phyloP scores from a whole-genome alignment of 2,329 filamentous ascomycete species.

The Fusarium humuli region DNA sequence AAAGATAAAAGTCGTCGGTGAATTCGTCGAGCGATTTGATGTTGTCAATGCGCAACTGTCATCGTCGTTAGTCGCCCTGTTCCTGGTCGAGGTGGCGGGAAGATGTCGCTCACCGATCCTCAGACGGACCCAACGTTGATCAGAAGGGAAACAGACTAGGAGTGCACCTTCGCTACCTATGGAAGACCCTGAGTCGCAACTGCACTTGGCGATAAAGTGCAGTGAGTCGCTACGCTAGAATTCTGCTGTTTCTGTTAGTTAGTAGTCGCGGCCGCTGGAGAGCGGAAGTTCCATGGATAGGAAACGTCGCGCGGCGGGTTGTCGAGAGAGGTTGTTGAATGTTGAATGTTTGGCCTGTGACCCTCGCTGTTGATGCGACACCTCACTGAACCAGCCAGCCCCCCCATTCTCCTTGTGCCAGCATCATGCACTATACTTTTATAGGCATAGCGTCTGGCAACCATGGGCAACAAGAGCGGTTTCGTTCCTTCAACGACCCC shows the following conservation, averaged over 20 bases:
- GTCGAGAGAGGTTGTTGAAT: constrained; percentile 38
- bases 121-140: constrained; percentile 32
- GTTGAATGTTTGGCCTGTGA: constrained; percentile 46
- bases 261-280: constrained; percentile 46
- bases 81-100: constrained; percentile 34
- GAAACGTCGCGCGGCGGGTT: constrained; percentile 43
- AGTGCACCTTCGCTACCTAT: constrained; percentile 10
- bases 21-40: constrained; percentile 13
- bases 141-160: constrained; percentile 21
- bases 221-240: constrained; percentile 12
- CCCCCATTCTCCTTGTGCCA: constrained; percentile 46
- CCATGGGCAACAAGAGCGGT: constrained; percentile 49
- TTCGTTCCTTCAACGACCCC: constrained; percentile 32
- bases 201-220: constrained; percentile 33
- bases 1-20: constrained; percentile 18
- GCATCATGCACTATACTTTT: constrained; percentile 37
- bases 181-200: constrained; percentile 25
- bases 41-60: constrained; percentile 28
- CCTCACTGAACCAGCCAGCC: constrained; percentile 31
- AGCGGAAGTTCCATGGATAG: constrained; percentile 45
- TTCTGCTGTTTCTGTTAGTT: constrained; percentile 27
- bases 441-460: constrained; percentile 44
- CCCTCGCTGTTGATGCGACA: constrained; percentile 47
- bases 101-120: constrained; percentile 44
- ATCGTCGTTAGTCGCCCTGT: constrained; percentile 35